Evolutionary conservation across 306 rosid species (phyloP).

Genomic region (Medicago truncatula): DNA sequence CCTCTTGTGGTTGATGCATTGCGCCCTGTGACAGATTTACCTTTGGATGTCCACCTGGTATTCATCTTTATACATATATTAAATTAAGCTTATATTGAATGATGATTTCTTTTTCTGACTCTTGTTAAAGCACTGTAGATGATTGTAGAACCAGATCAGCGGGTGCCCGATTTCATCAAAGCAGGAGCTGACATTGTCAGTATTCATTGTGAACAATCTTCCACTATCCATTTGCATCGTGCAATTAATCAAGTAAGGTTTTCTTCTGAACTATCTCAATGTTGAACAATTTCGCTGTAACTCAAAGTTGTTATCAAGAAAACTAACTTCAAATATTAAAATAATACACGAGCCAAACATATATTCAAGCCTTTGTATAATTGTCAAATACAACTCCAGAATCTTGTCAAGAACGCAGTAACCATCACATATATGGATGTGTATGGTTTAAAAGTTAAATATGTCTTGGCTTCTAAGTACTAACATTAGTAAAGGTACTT

Average conservation of each 20-base stretch:
- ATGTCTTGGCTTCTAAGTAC: neutral
- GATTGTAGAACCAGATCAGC: conserved; percentile 97
- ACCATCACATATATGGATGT: conserved; percentile 9
- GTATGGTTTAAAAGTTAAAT: conserved; percentile 22
- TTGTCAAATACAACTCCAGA: conserved; percentile 33
- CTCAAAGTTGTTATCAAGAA: conserved; percentile 32
- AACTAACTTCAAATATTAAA: neutral
- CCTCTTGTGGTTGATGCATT: conserved; percentile 96
- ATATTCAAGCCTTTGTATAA: conserved; percentile 24
- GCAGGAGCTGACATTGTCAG: conserved; percentile 99
- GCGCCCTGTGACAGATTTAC: conserved; percentile 99
- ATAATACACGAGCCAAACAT: neutral
- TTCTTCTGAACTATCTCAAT: conserved; percentile 32
- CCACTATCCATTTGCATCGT: conserved; percentile 99
- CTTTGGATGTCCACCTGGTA: conserved; percentile 99
- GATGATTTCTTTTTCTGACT: conserved; percentile 40
- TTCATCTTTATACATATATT: conserved; percentile 37
- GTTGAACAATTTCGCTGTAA: conserved; percentile 37
- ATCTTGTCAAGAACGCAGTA: conserved; percentile 24
- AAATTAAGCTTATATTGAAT: conserved; percentile 3
- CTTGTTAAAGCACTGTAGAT: conserved; percentile 60
- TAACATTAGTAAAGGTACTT: too few species aligned
- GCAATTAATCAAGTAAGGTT: conserved; percentile 73
- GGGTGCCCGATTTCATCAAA: conserved; percentile 98
- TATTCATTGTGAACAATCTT: conserved; percentile 87